Evolutionary conservation across 345 rosid genomes (phyloP).

Genomic region (Nephelium lappaceum): DNA sequence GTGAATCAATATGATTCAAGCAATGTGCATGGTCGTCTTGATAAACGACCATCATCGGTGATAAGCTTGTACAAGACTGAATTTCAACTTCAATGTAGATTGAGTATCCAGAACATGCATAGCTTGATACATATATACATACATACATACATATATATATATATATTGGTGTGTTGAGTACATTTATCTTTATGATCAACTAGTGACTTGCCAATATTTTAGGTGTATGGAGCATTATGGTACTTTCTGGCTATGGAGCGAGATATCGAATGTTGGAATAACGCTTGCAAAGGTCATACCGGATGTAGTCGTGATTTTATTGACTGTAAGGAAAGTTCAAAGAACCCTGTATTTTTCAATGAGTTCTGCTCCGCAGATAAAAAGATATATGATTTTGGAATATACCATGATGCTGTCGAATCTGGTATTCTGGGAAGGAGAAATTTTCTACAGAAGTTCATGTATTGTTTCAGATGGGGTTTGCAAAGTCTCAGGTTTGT

Average conservation of each 20-base stretch:
- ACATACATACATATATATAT: too few relatives aligned
- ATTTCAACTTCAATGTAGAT: too few relatives aligned
- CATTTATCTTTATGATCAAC: too few relatives aligned
- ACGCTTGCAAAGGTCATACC: neutral
- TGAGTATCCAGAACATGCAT: too few relatives aligned
- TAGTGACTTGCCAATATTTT: neutral
- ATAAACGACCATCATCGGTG: too few relatives aligned
- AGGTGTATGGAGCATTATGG: constrained; percentile 17
- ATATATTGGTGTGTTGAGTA: too few relatives aligned
- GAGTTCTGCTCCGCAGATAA: neutral
- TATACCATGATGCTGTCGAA: neutral
- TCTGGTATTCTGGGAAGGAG: neutral
- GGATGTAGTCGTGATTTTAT: neutral
- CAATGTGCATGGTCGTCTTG: too few relatives aligned
- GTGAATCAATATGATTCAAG: too few relatives aligned
- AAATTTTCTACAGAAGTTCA: neutral
- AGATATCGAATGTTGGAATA: constrained; percentile 11
- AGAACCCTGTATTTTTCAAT: neutral
- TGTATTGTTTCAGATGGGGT: neutral
- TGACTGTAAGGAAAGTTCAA: neutral
- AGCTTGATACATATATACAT: too few relatives aligned
- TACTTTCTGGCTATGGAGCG: constrained; percentile 10
- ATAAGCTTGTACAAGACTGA: too few relatives aligned
- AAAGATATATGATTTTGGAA: constrained; percentile 7
- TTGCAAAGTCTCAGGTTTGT: constrained; percentile 5